phyloP scores from a whole-genome alignment of 176 grass and related monocot genomes.

The Puccinellia tenuiflora region DNA sequence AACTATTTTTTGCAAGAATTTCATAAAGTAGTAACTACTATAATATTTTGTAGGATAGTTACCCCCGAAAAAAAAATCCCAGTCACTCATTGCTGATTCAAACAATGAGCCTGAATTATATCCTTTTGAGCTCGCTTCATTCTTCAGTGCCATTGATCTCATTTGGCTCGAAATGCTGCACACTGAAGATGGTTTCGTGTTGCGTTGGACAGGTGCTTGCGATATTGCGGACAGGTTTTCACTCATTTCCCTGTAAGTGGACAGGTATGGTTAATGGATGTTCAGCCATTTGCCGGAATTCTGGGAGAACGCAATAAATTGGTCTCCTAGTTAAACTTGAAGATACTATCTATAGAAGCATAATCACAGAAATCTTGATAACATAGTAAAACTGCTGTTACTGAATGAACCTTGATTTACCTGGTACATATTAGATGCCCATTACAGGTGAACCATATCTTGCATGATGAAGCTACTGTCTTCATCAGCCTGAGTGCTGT shows the following conservation, averaged over 20 bases:
- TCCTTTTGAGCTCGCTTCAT: constrained; percentile 15
- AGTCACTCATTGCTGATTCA: too few relatives aligned
- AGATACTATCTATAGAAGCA: too few relatives aligned
- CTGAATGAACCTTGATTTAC: constrained; percentile 10
- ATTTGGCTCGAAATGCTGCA: constrained; percentile 19
- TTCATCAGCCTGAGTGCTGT: constrained; percentile 46
- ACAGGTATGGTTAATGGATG: background rate
- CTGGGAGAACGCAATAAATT: too few relatives aligned
- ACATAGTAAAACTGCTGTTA: background rate
- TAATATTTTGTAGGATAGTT: too few relatives aligned
- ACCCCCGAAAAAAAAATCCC: too few relatives aligned
- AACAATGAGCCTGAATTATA: background rate
- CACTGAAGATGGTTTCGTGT: constrained; percentile 7
- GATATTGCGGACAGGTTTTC: constrained; percentile 26
- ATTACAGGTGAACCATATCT: constrained; percentile 80
- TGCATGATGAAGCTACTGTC: constrained; percentile 40
- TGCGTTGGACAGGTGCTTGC: constrained; percentile 9
- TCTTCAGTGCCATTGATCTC: constrained; percentile 10
- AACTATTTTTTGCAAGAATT: too few relatives aligned
- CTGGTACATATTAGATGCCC: constrained; percentile 53
- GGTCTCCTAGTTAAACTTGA: too few relatives aligned
- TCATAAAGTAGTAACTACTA: too few relatives aligned
- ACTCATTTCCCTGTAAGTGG: constrained; percentile 29
- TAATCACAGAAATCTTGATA: too few relatives aligned
- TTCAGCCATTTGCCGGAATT: background rate